Evolutionary conservation across 176 grass and related monocot species (phyloP), one percentile per base, ranked within the genome.

Genomic region (Lolium multiflorum): DNA sequence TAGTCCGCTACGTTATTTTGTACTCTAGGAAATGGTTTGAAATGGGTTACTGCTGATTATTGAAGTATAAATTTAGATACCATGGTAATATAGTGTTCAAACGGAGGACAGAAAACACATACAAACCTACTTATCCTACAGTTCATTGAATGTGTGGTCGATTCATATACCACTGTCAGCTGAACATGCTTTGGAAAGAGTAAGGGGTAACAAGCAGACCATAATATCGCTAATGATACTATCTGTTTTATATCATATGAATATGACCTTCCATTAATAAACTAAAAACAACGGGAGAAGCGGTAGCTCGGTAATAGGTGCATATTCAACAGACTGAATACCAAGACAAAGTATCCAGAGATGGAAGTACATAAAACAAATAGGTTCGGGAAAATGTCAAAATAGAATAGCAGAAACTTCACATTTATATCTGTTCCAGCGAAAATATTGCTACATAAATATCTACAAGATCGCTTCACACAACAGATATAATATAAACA

Each of bases 391-490:
- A 71, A 86, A 87, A 60, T 43, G 28, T 71, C 60, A 85, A 77
- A 41, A 26, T 70, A 85, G 37, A 77, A 48, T 71, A 78, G 7
- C 38, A 65, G n/a, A 17, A 43, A 81, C 46, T 72, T 77, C 9
- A 70, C 15, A 51, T 62, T 14, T 54, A 82, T 46, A 10, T 74
- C 35, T 66, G n/a, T 82, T 57, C 43, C n/a, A 71, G 54, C 28
- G 74, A 77, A 82, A 82, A 28, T 11, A 64, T 68, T 60, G 76
- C 48, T 41, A 11, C 10, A n/a, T 26, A 52, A 81, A 39, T 59
- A 39, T 55, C 54, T 86, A 66, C n/a, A 86, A 55, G 72, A 66
- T 76, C 77, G 31, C 55, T 61, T 61, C 55, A 90, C 17, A 56
- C 44, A 35, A 82, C 10, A 44, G n/a, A 54, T 70, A 16, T 46